Conservation (phyloP, 495 filamentous ascomycete genomes). For the Penicillium canariense region DNA sequence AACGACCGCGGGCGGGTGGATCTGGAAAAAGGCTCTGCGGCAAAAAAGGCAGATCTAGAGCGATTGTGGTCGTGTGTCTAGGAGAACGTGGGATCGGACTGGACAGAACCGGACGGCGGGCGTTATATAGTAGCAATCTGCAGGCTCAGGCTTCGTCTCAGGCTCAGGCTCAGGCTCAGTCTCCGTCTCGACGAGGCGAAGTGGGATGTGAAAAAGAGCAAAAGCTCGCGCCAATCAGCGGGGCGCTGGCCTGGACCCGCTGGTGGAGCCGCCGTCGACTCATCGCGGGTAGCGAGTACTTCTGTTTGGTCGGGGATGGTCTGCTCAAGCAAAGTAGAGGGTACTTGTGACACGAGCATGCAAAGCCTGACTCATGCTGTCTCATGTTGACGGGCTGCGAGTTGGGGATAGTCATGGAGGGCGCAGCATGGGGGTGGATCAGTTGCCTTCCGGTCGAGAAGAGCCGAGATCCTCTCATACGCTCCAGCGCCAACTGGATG, state of each 20-base stretch:
- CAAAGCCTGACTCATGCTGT: constrained; percentile 27
- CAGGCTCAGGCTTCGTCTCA: too few species aligned
- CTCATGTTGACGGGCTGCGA: constrained; percentile 24
- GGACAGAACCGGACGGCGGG: too few species aligned
- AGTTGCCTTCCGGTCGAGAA: background rate
- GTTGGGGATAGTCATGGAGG: background rate
- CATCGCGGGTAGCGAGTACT: constrained; percentile 15
- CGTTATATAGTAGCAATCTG: too few species aligned
- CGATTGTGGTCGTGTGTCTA: too few species aligned
- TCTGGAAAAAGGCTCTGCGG: background rate
- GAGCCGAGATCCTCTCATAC: too few species aligned
- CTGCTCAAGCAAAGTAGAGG: background rate
- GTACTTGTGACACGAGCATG: background rate
- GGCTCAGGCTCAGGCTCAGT: too few species aligned
- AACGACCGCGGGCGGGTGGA: constrained; percentile 1
- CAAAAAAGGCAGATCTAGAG: too few species aligned
- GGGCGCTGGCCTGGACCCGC: constrained; percentile 7
- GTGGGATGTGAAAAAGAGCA: constrained; percentile 26
- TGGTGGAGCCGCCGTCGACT: constrained; percentile 16
- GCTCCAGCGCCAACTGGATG: too few species aligned
- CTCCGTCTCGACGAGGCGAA: too few species aligned
- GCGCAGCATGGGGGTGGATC: background rate
- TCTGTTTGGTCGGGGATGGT: background rate
- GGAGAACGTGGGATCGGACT: too few species aligned
- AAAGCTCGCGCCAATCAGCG: constrained; percentile 29